Base-by-base conservation (phyloP, 1,284 basidiomycete genomes). In the Moesziomyces sp. region DNA sequence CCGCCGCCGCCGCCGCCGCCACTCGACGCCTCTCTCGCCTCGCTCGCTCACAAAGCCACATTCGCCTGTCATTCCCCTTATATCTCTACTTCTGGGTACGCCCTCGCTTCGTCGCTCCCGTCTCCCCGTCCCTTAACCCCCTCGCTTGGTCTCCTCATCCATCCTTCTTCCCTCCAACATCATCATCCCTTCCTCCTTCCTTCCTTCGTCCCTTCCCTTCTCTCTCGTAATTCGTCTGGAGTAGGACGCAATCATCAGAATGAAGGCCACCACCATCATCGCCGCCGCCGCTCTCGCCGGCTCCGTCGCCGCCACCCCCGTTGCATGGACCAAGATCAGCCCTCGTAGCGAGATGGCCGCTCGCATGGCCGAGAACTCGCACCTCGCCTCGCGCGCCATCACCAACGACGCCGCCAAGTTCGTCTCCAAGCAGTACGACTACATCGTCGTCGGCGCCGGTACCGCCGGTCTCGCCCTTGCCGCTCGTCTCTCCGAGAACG, bases 361-460 rank as follows among this genome's bases (percentile, higher is more conserved):
- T 45, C 63, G 73, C 51, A 59, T 66, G 30, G 59, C 59, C 30
- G 49, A 61, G 26, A 58, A 71, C 60, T 35, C 49, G 5, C 57
- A 57, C 21, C 57, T 75, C 26, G 67, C 73, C 44, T 44, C 73
- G n/a, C 62, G 64, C 30, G 51, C 73, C 60, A 75, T 75, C 54
- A 55, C 68, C 45, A 56, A 44, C 55, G 64, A 75, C 46, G 59
- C 67, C 26, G 28, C 40, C 45, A 38, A 52, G 33, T 75, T 75
- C 49, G 46, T 59, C 23, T 53, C 53, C 28, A 62, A 65, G 47
- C 14, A 70, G 52, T 77, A 61, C 63, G 90, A 79, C 63, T 79
- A 78, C 64, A 45, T 80, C 35, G 58, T 79, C 33, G 69, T 78
- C 44, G 78, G 78, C 52, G 78, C 68, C 38, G 96, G 95, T 5